These are phyloP conservation scores for Zopfochytrium polystomum DNA, from an alignment of 371 early-diverging fungal genomes.

Conservation along the genomic window DNA sequence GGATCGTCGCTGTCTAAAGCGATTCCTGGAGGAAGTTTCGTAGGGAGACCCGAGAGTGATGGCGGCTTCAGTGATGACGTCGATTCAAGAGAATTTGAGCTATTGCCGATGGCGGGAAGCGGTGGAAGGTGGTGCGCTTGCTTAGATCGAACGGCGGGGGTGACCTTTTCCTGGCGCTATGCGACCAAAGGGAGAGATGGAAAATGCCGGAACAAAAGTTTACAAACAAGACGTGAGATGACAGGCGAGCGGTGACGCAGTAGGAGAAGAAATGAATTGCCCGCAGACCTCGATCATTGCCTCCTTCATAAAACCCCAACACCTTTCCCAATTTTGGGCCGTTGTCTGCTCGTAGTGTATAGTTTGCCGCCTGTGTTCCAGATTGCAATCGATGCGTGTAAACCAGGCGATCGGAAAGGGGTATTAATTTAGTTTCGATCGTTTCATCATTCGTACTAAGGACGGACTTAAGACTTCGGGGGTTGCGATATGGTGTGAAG, in stretches of 20 bases:
- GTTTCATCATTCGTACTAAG: neutral
- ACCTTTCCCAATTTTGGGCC: constrained; percentile 44
- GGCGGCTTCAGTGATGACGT: constrained; percentile 8
- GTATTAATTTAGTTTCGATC: neutral
- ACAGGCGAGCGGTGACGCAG: neutral
- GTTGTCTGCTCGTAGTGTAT: constrained; percentile 43
- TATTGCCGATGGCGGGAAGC: too few species aligned
- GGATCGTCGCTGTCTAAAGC: constrained; percentile 25
- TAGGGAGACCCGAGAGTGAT: constrained; percentile 41
- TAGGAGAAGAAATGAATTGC: neutral
- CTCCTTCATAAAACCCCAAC: constrained; percentile 49
- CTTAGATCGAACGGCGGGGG: too few species aligned
- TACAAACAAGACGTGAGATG: neutral
- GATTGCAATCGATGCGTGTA: neutral
- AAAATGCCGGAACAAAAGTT: neutral
- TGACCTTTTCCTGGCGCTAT: too few species aligned
- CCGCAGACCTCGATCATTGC: constrained; percentile 27
- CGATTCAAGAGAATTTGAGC: too few species aligned
- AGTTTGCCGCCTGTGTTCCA: constrained; percentile 40
- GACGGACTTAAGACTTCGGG: too few species aligned
- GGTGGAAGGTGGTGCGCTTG: too few species aligned
- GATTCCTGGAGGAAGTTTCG: constrained; percentile 43
- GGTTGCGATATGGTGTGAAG: too few species aligned
- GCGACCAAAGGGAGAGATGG: too few species aligned
- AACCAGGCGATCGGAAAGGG: too few species aligned